Evolutionary conservation across 768 basidiomycete species (phyloP).

Genomic region (Suillus subaureus): DNA sequence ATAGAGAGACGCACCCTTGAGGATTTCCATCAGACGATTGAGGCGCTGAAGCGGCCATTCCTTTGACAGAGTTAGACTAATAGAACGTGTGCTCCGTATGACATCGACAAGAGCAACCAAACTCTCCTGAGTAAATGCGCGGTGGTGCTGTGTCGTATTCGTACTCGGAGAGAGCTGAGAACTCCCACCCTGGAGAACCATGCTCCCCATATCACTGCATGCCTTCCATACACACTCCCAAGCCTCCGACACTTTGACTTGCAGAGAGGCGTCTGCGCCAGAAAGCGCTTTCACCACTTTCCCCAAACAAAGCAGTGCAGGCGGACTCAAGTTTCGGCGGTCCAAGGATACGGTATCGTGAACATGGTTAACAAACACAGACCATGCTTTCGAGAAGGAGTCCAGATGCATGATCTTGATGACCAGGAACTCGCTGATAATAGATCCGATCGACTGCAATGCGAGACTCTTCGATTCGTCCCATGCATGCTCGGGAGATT

Average conservation of each 20-base stretch:
- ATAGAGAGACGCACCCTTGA: slow-evolving; percentile 57
- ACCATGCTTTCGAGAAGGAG: slow-evolving; percentile 74
- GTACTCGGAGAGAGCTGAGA: slow-evolving; percentile 17
- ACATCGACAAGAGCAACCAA: slow-evolving; percentile 80
- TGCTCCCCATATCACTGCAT: slow-evolving; percentile 65
- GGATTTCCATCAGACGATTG: slow-evolving; percentile 69
- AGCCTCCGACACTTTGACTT: slow-evolving; percentile 44
- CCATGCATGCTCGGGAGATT: slow-evolving; percentile 55
- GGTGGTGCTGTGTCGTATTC: slow-evolving; percentile 13
- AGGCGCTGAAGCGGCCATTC: slow-evolving; percentile 73
- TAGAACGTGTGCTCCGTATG: slow-evolving; percentile 58
- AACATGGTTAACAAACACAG: slow-evolving; percentile 71
- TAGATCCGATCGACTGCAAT: slow-evolving; percentile 78
- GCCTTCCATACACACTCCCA: slow-evolving; percentile 72
- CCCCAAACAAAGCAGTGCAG: slow-evolving; percentile 85
- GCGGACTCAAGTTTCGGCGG: slow-evolving; percentile 69
- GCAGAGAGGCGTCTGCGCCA: slow-evolving; percentile 29
- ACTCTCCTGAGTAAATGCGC: slow-evolving; percentile 64
- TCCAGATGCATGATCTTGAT: slow-evolving; percentile 72
- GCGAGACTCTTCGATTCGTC: slow-evolving; percentile 89
- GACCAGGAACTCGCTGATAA: slow-evolving; percentile 79
- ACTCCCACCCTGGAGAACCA: slow-evolving; percentile 39
- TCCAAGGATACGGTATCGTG: slow-evolving; percentile 71
- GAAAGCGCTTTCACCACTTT: slow-evolving; percentile 68
- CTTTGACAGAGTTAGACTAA: slow-evolving; percentile 46